These are phyloP conservation scores for Linderniella brevidens DNA, from an alignment of 257 asterid species.

Conservation along the genomic window DNA sequence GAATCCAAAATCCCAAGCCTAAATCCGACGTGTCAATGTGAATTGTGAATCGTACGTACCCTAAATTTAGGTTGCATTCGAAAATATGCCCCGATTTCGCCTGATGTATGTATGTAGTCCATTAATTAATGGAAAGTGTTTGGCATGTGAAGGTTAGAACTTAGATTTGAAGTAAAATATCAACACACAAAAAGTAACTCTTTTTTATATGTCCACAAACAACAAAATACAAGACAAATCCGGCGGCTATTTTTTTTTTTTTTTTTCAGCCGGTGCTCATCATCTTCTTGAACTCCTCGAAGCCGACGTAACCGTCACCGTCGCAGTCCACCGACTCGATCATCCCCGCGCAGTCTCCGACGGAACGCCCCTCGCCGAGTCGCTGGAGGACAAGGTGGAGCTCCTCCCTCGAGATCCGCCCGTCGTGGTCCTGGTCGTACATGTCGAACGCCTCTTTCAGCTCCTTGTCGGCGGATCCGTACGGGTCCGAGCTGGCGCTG, in stretches of 20 bases:
- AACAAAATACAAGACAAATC: too few relatives aligned
- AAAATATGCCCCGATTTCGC: too few relatives aligned
- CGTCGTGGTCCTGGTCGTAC: constrained; percentile 77
- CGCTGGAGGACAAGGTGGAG: constrained; percentile 59
- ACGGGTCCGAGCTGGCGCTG: constrained; percentile 20
- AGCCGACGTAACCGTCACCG: constrained; percentile 62
- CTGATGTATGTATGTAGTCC: too few relatives aligned
- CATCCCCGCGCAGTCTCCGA: constrained; percentile 54
- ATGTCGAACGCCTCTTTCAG: constrained; percentile 65
- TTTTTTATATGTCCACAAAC: too few relatives aligned
- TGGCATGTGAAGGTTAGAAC: too few relatives aligned
- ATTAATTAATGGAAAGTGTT: too few relatives aligned
- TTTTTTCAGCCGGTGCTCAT: constrained; percentile 24
- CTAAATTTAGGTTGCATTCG: too few relatives aligned
- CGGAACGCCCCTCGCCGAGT: constrained; percentile 55
- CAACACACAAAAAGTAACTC: constrained; percentile 5
- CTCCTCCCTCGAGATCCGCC: constrained; percentile 58
- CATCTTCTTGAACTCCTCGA: constrained; percentile 65
- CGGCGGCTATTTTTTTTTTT: too few relatives aligned
- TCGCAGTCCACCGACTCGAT: constrained; percentile 57
- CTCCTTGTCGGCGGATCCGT: constrained; percentile 32
- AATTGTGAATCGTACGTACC: too few relatives aligned
- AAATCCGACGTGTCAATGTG: too few relatives aligned
- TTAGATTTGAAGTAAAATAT: too few relatives aligned
- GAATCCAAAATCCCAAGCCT: too few relatives aligned